Base-by-base conservation (phyloP, 2,329 filamentous ascomycete species). In the Chaetomium sp. region DNA sequence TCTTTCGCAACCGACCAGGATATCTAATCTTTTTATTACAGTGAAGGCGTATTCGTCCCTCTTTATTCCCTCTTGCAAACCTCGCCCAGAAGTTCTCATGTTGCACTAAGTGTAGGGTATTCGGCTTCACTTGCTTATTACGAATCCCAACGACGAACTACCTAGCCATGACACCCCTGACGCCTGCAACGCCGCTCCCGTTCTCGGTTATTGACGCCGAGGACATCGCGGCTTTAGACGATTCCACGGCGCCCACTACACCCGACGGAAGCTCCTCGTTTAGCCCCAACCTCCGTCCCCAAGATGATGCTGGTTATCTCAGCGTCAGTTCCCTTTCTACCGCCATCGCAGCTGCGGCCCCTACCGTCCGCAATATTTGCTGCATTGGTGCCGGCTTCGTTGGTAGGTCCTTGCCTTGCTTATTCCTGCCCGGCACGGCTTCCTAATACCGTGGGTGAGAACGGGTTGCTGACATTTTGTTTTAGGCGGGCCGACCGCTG, bases 351-450 rank as follows among this genome's bases (percentile, higher is more conserved):
- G 50, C 59, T 25, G 23, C 25, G 10, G 29, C 42, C n/a, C 42
- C 60, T 9, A 27, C 42, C 3, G 60, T 62, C 8, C 60, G 60
- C n/a, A 62, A 62, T n/a, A 51, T 62, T 27, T 62, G 60, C 45
- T 62, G 27, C 13, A 25, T 62, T 19, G 60, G 60, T 2, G 60
- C 60, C 27, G 60, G 60, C 21, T 62, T 62, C 21, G 60, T 62
- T 21, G 60, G 60, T 62, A 23, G 27, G 53, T 19, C 35, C 13
- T 25, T 7, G 1, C 13, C 21, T n/a, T 1, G 8, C 2, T 31
- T 9, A 33, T 31, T 6, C 25, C 12, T 19, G 10, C 21, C 13
- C n/a, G 13, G n/a, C n/a, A n/a, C n/a, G 13, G 16, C 12, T 7
- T 42, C 3, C 35, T n/a, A n/a, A 25, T 3, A 31, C 47, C 12